phyloP scores from a whole-genome alignment of 148 eudicot genomes.

The Rhododendron griersonianum region DNA sequence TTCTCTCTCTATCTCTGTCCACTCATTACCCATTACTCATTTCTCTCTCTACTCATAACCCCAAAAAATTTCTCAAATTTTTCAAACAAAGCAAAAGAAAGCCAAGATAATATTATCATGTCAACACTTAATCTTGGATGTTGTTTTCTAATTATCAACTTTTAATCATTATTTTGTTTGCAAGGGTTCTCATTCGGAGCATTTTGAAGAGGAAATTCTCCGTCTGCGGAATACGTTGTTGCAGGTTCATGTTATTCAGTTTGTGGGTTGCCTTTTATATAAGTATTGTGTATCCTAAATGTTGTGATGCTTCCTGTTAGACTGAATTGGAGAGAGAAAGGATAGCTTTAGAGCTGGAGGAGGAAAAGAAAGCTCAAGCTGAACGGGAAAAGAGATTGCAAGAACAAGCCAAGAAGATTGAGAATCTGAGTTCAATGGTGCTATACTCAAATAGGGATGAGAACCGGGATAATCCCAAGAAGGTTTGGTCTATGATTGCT shows the following conservation, averaged over 20 bases:
- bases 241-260: slow-evolving; percentile 45
- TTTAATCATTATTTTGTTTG: slow-evolving; percentile 3
- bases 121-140: background rate
- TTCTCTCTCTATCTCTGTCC: too few species aligned
- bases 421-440: slow-evolving; percentile 92
- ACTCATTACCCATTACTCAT: too few species aligned
- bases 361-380: slow-evolving; percentile 90
- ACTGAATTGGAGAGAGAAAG: slow-evolving; percentile 94
- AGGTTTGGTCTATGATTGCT: slow-evolving; percentile 29
- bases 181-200: slow-evolving; percentile 86
- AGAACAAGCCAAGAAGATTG: slow-evolving; percentile 85
- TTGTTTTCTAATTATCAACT: background rate
- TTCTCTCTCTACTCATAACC: too few species aligned
- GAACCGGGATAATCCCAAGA: slow-evolving; percentile 41
- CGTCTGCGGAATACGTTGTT: slow-evolving; percentile 81
- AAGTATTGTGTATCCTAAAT: background rate
- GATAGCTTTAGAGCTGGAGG: slow-evolving; percentile 95
- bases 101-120: background rate
- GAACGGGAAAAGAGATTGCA: slow-evolving; percentile 76
- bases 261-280: background rate
- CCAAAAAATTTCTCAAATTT: too few species aligned
- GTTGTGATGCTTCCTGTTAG: slow-evolving; percentile 27
- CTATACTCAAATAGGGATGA: slow-evolving; percentile 80
- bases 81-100: too few species aligned
- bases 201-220: slow-evolving; percentile 84